Percentiles rank a stretch among this genome's conserved stretches.
These are phyloP conservation scores for Colletotrichum salicis DNA, from an alignment of 2,329 filamentous ascomycete genomes.

Conservation along the genomic window DNA sequence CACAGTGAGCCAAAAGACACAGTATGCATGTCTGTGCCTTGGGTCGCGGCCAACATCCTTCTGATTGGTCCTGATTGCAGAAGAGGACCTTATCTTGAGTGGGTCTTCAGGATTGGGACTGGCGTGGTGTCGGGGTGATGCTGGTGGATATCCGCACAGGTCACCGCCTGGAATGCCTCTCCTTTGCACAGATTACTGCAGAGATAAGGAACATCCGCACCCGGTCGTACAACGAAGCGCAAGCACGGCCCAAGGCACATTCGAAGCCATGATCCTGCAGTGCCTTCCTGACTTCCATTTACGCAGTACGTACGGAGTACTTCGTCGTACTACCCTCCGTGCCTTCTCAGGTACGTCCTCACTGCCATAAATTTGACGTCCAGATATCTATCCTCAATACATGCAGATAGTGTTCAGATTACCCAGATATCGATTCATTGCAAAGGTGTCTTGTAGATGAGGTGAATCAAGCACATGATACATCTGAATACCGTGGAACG, in stretches of 20 bases:
- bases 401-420: background rate
- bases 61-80: slow-evolving; percentile 20
- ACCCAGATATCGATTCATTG: background rate
- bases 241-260: background rate
- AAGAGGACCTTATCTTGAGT: background rate
- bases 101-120: background rate
- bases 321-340: too few species aligned
- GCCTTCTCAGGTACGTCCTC: too few species aligned
- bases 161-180: background rate
- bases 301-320: background rate
- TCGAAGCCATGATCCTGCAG: background rate
- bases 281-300: background rate
- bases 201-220: slow-evolving; percentile 25
- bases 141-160: slow-evolving; percentile 24
- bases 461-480: too few species aligned
- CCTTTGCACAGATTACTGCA: background rate
- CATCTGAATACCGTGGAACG: background rate
- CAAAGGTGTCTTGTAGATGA: background rate
- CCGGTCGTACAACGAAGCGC: background rate
- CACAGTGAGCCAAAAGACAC: background rate
- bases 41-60: background rate
- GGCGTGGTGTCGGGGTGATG: slow-evolving; percentile 17
- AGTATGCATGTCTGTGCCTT: background rate
- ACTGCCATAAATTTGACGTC: background rate
- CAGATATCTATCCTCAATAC: background rate